Evolutionary conservation across 305 asterid species (phyloP).

Genomic region (Solanum hybrid): DNA sequence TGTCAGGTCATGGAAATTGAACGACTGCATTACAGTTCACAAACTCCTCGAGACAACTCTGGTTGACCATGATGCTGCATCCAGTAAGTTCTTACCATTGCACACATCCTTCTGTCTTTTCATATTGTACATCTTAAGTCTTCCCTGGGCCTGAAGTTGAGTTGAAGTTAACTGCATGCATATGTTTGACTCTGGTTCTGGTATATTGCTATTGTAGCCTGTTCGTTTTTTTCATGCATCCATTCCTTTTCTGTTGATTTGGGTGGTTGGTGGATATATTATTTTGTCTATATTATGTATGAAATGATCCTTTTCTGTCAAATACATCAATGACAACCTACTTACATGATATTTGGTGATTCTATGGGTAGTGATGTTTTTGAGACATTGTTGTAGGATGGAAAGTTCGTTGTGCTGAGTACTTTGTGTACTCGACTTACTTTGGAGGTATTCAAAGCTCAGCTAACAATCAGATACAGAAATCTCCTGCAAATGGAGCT

Average conservation of each 20-base stretch:
- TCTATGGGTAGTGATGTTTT: neutral
- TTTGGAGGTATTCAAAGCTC: constrained; percentile 77
- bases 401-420: constrained; percentile 72
- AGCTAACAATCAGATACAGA: constrained; percentile 27
- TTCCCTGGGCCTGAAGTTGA: neutral
- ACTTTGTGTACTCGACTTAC: constrained; percentile 63
- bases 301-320: neutral
- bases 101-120: neutral
- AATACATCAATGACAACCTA: neutral
- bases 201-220: neutral
- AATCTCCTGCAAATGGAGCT: constrained; percentile 45
- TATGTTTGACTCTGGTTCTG: neutral
- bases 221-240: neutral
- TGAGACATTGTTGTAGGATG: constrained; percentile 54
- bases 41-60: constrained; percentile 44
- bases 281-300: neutral
- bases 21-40: constrained; percentile 74
- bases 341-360: neutral
- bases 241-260: neutral
- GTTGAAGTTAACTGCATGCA: neutral
- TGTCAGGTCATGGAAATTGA: constrained; percentile 41
- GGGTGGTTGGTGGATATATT: neutral
- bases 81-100: constrained; percentile 33
- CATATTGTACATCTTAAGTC: neutral
- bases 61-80: constrained; percentile 63